Evolutionary conservation across 306 rosid genomes (phyloP), one percentile per base, ranked within the genome.

Genomic region (Lathyrus tuberosus): DNA sequence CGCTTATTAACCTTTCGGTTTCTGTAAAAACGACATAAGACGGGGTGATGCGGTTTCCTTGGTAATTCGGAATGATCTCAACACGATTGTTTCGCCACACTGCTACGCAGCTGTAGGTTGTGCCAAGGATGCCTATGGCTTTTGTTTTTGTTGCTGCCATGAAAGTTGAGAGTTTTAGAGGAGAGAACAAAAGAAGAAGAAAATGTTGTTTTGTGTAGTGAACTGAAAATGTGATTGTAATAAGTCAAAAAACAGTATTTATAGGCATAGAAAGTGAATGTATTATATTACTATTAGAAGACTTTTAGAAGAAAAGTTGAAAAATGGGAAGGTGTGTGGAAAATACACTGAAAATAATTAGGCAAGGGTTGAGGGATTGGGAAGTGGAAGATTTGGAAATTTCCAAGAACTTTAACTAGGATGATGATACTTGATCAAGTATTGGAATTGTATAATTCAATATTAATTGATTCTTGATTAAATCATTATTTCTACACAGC

Each of bases 91-190:
- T 30, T 5, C 70, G 82, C 85, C 85, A 81, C 44, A 69, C 82
- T 1, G 71, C 85, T 0, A 81, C 76, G 24, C 85, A 81, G 63
- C 77, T 77, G 12, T 77, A 77, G 77, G 77, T 77, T 20, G 85
- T 81, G 57, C 85, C 85, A 13, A 81, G 75, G 67, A 81, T 81
- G 28, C 82, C 82, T 44, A 81, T 81, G 62, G 82, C 85, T 67
- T 81, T 78, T 9, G 7, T 65, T 41, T 28, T 49, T 5, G 7
- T 49, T 31, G 71, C 43, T 20, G 82, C 67, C 85, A 82, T 82
- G 51, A 43, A 17, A 28, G 14, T 35, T 43, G 31, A 20, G 62
- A 20, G 13, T 48, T 67, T 37, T 48, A 8, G n/a, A n/a, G n/a
- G 43, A 42, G 14, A 65, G 40, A 64, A 48, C 3, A 15, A 13